Evolutionary conservation across 345 rosid genomes (phyloP), one percentile per base, ranked within the genome.

Genomic region (Populus deltoides): DNA sequence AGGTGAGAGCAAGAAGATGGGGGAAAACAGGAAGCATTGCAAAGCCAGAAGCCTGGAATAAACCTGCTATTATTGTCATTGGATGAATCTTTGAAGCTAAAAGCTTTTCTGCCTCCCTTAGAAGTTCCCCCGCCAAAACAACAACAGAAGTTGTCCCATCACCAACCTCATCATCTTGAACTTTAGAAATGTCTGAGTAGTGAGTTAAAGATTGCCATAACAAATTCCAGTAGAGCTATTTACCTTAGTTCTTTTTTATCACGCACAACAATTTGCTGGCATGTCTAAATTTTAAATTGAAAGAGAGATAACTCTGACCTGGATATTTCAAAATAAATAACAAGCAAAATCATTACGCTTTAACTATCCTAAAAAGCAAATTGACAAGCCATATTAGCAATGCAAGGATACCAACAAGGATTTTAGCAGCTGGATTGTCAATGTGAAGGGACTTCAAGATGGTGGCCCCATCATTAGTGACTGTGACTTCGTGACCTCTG

Each of bases 141-240:
- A 92, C 99, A 78, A 96, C 99, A 68, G 99, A 96, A 71, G 99
- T 96, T 77, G 98, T 96, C 65, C 99, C 99, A 81, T 96, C 99
- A 77, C 99, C 99, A 74, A 96, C 99, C 89, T 96, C 99, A 78
- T 96, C 99, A 84, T 96, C 99, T 86, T 96, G 99, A 75, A 96
- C 99, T 90, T 96, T 96, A 12, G 99, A 96, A 77, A 96, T 96
- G 76, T 96, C 99, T 93, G 71, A 66, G 38, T 6, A 39, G 5
- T 16, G 43, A 36, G 51, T 78, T 67, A 84, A 84, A 78, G 79
- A 38, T 36, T 38, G 4, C 45, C 66, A 45, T 66, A 68, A 57
- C 71, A 62, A 24, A 25, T 61, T 31, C 31, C 36, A 77, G 16
- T 45, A 45, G 43, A 70, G 22, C 79, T 33, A 72, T 68, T 45